Evolutionary conservation across 345 rosid species (phyloP), one percentile per base, ranked within the genome.

Genomic region (Firmiana major): DNA sequence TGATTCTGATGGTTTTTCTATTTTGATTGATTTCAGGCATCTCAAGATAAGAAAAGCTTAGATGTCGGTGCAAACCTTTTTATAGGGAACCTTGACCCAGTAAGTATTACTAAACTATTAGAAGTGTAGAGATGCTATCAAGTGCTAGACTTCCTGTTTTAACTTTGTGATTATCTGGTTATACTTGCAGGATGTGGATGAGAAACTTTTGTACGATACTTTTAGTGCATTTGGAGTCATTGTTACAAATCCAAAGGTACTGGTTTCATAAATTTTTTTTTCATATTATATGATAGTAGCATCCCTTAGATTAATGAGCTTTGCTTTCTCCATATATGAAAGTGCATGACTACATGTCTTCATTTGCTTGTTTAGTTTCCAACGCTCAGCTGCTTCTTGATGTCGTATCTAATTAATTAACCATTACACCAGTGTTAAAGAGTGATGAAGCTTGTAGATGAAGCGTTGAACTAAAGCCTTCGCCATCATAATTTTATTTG

Each of bases 201-300:
- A 97, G 80, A 97, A 97, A 81, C 94, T 94, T 63, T 81, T 97
- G 55, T 93, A 94, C 70, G 99, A 97, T 86, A 97, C 99, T 80
- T 97, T 97, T 80, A 92, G 98, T 71, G 99, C 99, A 17, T 94
- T 97, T 86, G 99, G 99, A 31, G 97, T 89, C 24, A 97, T 97
- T 77, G 99, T 92, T 81, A 74, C 97, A 69, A 97, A 97, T 81
- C 98, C 99, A 3, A 97, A 97, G 99, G 99, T 96, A 82, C 80
- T 63, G 31, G 63, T 59, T 2, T 65, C 58, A 2, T 3, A 17
- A 9, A 49, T 42, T 59, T 28, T 36, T 40, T 3, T 48, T 66
- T 46, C 17, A 9, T 19, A 40, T 28, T 68, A 17, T 34, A 8
- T 73, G 19, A 58, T 46, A 19, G 57, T 26, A 19, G 57, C 21